Percentiles rank a stretch among this genome's conserved stretches.
Conservation (phyloP, 176 grass and related monocot species). For the Phyllostachys edulis region DNA sequence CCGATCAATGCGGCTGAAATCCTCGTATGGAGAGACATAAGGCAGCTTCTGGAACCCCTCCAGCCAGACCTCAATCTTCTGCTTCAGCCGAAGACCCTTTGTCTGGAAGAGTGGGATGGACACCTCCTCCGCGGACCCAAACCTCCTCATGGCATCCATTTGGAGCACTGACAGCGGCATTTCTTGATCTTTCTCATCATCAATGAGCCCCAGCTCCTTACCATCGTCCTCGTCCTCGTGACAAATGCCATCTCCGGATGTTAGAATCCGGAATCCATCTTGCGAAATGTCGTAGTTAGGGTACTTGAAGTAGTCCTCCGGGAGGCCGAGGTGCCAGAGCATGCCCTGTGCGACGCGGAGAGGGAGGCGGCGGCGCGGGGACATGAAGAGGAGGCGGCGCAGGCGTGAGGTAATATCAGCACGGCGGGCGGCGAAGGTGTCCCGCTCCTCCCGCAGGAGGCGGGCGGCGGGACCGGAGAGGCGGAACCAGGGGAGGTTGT, state of each 20-base stretch:
- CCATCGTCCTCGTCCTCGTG: too few species aligned
- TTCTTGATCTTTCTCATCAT: constrained; percentile 24
- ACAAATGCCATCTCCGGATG: constrained; percentile 14
- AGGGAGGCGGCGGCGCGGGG: constrained; percentile 46
- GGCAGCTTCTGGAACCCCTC: constrained; percentile 59
- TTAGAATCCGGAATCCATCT: constrained; percentile 53
- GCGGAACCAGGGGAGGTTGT: constrained; percentile 79
- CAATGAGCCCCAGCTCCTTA: constrained; percentile 28
- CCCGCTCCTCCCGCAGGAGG: constrained; percentile 44
- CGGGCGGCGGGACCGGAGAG: constrained; percentile 39
- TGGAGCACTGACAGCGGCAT: constrained; percentile 54
- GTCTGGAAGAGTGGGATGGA: constrained; percentile 63
- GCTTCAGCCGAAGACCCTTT: constrained; percentile 72
- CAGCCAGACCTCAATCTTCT: constrained; percentile 66
- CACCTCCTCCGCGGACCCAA: constrained; percentile 35
- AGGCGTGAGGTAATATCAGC: constrained; percentile 50
- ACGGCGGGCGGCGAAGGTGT: constrained; percentile 38
- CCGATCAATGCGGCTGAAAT: constrained; percentile 43
- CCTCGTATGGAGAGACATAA: constrained; percentile 69
- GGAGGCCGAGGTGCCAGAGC: constrained; percentile 81
- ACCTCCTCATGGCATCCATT: constrained; percentile 37
- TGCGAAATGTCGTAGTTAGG: constrained; percentile 36
- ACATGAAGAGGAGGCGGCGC: constrained; percentile 62
- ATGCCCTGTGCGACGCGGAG: constrained; percentile 59
- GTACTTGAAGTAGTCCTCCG: constrained; percentile 60